Evolutionary conservation across 163 green algal species (phyloP).

Genomic region (Scenedesmus sp.): DNA sequence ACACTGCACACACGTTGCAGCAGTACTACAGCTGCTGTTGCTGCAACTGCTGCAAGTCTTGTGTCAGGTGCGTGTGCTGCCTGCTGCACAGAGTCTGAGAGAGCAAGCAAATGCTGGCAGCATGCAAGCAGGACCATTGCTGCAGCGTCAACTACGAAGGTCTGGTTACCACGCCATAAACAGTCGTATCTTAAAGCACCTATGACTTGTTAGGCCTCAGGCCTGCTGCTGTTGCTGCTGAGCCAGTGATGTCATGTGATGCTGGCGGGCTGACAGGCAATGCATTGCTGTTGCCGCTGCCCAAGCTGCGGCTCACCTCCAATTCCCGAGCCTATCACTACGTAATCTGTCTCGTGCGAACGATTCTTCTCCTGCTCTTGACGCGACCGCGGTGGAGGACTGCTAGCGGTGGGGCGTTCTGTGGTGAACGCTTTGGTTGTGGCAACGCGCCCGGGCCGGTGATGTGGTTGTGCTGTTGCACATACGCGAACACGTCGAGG

Average conservation of each 20-base stretch:
- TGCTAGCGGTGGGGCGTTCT: neutral
- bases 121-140: too few species aligned
- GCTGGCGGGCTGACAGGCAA: neutral
- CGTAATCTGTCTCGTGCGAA: slow-evolving; percentile 75
- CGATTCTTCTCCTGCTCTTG: slow-evolving; percentile 11
- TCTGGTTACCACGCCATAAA: too few species aligned
- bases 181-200: too few species aligned
- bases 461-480: neutral
- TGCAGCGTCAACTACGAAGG: too few species aligned
- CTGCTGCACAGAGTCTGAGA: too few species aligned
- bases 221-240: neutral
- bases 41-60: too few species aligned
- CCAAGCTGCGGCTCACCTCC: slow-evolving; percentile 59
- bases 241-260: neutral
- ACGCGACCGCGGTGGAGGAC: neutral
- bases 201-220: too few species aligned
- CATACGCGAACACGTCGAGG: neutral
- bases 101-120: too few species aligned
- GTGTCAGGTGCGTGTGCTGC: too few species aligned
- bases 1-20: too few species aligned
- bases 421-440: slow-evolving; percentile 22
- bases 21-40: too few species aligned
- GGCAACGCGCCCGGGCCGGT: neutral
- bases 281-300: neutral
- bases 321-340: slow-evolving; percentile 83